phyloP scores from a whole-genome alignment of 345 rosid species.

The Lumnitzera racemosa region DNA sequence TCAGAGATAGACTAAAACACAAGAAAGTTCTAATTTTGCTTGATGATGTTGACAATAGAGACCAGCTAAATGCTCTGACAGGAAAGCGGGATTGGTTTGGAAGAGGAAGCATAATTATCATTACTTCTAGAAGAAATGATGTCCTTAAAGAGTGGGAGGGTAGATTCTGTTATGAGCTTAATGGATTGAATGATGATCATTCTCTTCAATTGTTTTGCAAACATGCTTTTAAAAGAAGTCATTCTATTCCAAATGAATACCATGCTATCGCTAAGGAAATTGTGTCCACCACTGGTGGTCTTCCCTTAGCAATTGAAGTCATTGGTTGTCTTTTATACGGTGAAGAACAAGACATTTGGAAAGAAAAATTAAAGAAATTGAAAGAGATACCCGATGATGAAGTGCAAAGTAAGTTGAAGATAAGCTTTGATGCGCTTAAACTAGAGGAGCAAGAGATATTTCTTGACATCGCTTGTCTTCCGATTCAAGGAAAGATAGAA shows the following conservation, averaged over 20 bases:
- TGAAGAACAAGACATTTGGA: no score
- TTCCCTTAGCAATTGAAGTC: no score
- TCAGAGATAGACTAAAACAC: neutral
- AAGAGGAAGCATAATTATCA: slow-evolving; percentile 1
- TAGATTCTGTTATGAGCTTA: neutral
- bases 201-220: neutral
- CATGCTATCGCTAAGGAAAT: neutral
- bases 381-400: no score
- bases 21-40: slow-evolving; percentile 2
- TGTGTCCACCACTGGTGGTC: neutral
- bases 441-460: no score
- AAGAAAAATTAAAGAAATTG: no score
- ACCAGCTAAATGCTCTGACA: neutral
- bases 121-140: slow-evolving; percentile 1
- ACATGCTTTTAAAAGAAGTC: slow-evolving; percentile 3
- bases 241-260: neutral
- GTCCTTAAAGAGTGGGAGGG: neutral
- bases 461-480: no score
- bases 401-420: no score
- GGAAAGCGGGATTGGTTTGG: neutral
- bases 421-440: no score
- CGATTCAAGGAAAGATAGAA: no score
- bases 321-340: no score
- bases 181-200: rapidly evolving
- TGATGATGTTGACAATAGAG: neutral